These are phyloP conservation scores for Hypoxylon fuscum DNA, from an alignment of 495 filamentous ascomycete genomes.

Conservation along the genomic window DNA sequence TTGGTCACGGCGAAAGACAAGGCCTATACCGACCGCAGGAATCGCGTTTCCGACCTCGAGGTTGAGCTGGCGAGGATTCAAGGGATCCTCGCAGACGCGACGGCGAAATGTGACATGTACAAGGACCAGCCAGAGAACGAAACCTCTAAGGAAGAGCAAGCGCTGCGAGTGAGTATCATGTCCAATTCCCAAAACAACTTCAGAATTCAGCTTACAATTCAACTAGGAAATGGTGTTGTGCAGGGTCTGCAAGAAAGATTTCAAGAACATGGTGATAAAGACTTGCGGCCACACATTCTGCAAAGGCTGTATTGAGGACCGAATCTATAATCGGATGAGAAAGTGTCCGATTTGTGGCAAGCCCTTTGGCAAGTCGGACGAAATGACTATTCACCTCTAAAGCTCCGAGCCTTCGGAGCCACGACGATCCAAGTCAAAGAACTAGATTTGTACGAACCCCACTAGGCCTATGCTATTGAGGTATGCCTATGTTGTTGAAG, in stretches of 20 bases:
- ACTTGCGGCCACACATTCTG: conserved; percentile 98
- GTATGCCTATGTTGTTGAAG: too few species aligned
- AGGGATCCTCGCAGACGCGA: conserved; percentile 74
- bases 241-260: conserved; percentile 85
- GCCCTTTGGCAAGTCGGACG: conserved; percentile 88
- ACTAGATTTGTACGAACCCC: too few species aligned
- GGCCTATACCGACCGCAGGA: conserved; percentile 66
- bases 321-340: conserved; percentile 83
- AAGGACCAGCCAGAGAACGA: conserved; percentile 86
- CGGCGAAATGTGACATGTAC: conserved; percentile 81
- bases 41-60: conserved; percentile 68
- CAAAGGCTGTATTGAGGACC: conserved; percentile 84
- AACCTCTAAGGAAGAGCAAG: conserved; percentile 81
- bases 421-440: too few species aligned
- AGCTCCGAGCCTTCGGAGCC: neutral
- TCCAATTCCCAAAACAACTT: neutral
- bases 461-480: too few species aligned
- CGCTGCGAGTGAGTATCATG: conserved; percentile 74
- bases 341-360: conserved; percentile 95
- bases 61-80: conserved; percentile 76
- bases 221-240: conserved; percentile 84
- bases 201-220: conserved; percentile 26
- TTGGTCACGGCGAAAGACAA: conserved; percentile 78
- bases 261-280: conserved; percentile 92
- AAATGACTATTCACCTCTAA: conserved; percentile 71